Base-by-base conservation (phyloP, 495 filamentous ascomycete species). In the Terfezia claveryi region DNA sequence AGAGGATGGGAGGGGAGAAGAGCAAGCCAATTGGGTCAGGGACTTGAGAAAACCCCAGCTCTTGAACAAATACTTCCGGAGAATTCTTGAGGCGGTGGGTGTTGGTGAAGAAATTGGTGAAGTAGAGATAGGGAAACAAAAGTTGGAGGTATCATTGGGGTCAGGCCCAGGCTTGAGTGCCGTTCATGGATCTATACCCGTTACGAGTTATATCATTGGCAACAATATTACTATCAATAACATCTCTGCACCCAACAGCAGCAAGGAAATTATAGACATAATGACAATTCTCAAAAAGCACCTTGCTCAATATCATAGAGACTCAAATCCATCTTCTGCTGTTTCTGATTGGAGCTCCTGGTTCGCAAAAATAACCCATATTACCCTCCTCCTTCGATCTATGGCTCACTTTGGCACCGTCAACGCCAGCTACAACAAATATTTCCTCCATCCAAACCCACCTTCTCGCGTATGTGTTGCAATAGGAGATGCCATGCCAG, bases 391-490 rank as follows among this genome's bases (percentile, higher is more conserved):
- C n/a, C 83, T 89, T 64, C 65, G 71, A 17, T 71, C 75, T 11
- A 83, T 85, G 0, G 87, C 85, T 56, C 87, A 88, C 0, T 83
- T 88, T 0, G 77, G 86, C 0, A 69, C 87, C 56, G 83, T 93
- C 58, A 98, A 96, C 68, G 65, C 67, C 27, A 64, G 80, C 58
- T 98, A 98, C 69, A 75, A 75, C 23, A 66, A 72, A 1, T 71
- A 79, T 32, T 85, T 93, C 66, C 66, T 72, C 17, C 71, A 75
- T 10, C 84, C 87, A 0, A 89, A 87, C 56, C 91, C 91, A 0
- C 86, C 91, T 0, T 78, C 87, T 0, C 71, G 91, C 56, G 84
- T 87, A 23, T 89, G 85, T 14, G 74, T 99, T 49, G 81, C 85
- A 0, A 83, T 80, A 57, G 87, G 86, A 23, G 37, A 56, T 16